Evolutionary conservation across 805 yeast genomes (phyloP).

Genomic region (Priceomyces fermenticarens): DNA sequence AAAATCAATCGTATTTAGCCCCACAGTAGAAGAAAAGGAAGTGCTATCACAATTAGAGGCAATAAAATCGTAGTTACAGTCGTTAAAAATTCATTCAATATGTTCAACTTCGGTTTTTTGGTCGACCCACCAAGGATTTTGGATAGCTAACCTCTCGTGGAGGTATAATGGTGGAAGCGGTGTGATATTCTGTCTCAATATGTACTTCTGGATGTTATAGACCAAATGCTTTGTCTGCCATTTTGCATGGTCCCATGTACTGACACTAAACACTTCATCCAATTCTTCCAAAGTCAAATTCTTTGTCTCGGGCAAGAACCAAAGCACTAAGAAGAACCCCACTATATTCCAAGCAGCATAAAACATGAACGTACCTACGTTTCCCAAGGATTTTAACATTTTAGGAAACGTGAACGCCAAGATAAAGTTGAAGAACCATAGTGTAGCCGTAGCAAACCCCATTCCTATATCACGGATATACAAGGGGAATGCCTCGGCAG

Average conservation of each 20-base stretch:
- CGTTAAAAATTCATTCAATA: constrained; percentile 32
- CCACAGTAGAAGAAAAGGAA: no score
- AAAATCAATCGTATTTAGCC: no score
- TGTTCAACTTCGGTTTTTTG: constrained; percentile 49
- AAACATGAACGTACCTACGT: constrained; percentile 86
- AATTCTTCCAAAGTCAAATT: constrained; percentile 71
- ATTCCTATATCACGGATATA: constrained; percentile 78
- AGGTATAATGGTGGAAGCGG: constrained; percentile 56
- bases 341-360: constrained; percentile 82
- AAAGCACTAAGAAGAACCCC: constrained; percentile 67
- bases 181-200: constrained; percentile 43
- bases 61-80: not conserved
- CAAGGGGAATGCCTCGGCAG: constrained; percentile 79
- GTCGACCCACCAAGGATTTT: constrained; percentile 60
- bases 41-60: no score
- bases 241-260: constrained; percentile 51
- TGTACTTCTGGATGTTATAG: constrained; percentile 43
- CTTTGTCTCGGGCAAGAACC: constrained; percentile 67
- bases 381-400: constrained; percentile 58
- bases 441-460: constrained; percentile 72
- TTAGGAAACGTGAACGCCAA: constrained; percentile 75
- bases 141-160: constrained; percentile 57
- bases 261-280: constrained; percentile 67
- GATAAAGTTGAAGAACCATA: constrained; percentile 72
- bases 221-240: constrained; percentile 29